phyloP scores from a whole-genome alignment of 257 asterid species.

The Primulina huaijiensis region DNA sequence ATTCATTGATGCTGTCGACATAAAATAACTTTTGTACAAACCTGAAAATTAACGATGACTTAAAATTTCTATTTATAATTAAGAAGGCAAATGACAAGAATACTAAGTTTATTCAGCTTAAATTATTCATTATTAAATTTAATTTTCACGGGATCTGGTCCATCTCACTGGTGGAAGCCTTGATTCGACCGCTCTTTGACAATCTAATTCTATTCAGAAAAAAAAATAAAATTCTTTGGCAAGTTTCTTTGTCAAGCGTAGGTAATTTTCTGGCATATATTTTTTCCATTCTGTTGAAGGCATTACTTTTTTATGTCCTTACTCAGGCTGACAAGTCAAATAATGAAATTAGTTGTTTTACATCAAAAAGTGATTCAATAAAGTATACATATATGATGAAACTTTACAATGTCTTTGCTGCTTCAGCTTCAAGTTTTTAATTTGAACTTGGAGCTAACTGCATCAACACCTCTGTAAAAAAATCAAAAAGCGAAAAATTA shows the following conservation, averaged over 20 bases:
- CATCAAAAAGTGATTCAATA: no score
- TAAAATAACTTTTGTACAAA: neutral
- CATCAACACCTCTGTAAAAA: no score
- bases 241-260: neutral
- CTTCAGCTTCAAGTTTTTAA: no score
- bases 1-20: neutral
- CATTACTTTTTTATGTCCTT: neutral
- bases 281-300: neutral
- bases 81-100: neutral
- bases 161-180: neutral
- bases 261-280: neutral
- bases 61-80: neutral
- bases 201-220: no score
- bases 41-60: neutral
- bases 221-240: neutral
- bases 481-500: no score
- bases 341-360: no score
- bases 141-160: neutral
- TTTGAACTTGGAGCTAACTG: no score
- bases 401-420: no score
- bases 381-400: neutral
- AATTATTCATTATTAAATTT: no score
- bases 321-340: neutral
- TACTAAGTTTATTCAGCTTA: neutral
- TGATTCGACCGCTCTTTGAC: neutral